Conservation (phyloP, 2,329 filamentous ascomycete genomes). For the Aspergillus carbonarius region DNA sequence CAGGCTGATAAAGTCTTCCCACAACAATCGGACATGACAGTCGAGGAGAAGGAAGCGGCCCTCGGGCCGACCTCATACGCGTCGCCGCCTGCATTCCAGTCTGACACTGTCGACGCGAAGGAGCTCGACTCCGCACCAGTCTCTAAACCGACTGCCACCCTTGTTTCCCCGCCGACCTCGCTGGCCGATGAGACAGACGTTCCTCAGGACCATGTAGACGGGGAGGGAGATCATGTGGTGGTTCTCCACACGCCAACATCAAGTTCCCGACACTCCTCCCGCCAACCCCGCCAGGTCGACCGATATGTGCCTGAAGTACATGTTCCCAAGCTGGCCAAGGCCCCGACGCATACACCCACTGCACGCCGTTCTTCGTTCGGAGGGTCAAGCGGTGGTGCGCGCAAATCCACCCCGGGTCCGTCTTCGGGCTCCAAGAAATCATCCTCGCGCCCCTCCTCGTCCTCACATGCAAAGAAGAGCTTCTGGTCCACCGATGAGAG, state of each 20-base stretch:
- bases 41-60: constrained; percentile 20
- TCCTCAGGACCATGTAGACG: constrained; percentile 31
- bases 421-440: constrained; percentile 32
- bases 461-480: constrained; percentile 37
- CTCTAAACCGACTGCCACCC: constrained; percentile 35
- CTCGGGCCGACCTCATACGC: constrained; percentile 34
- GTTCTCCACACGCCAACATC: constrained; percentile 39
- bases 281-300: constrained; percentile 44
- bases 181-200: constrained; percentile 43
- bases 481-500: constrained; percentile 38
- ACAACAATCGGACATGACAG: constrained; percentile 15
- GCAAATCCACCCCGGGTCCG: constrained; percentile 30
- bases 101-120: constrained; percentile 32
- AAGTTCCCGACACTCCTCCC: constrained; percentile 46
- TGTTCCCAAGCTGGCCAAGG: constrained; percentile 25
- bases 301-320: constrained; percentile 39
- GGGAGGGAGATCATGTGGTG: constrained; percentile 30
- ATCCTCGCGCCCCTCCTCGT: constrained; percentile 38
- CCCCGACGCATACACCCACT: constrained; percentile 23
- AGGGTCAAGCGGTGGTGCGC: constrained; percentile 18
- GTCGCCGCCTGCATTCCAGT: constrained; percentile 39
- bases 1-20: constrained; percentile 10
- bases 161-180: constrained; percentile 48
- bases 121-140: constrained; percentile 28
- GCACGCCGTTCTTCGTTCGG: constrained; percentile 25